Percentiles rank a stretch among this genome's conserved stretches.
These are phyloP conservation scores for Pyrus communis DNA, from an alignment of 306 rosid species.

Conservation along the genomic window DNA sequence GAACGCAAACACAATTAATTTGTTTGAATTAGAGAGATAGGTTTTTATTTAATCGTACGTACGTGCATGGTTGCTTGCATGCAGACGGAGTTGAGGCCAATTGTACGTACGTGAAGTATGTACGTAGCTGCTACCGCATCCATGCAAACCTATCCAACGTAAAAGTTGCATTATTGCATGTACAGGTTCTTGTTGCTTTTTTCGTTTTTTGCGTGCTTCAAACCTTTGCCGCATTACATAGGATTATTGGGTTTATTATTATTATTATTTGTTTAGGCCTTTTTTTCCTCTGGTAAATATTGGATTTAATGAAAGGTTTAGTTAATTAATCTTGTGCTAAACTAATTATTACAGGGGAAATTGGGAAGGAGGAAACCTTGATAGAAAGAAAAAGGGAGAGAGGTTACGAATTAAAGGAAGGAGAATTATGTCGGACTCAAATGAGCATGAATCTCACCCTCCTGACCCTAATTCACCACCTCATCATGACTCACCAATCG, in stretches of 20 bases:
- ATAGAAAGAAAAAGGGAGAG: background rate
- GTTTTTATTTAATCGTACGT: background rate
- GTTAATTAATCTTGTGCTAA: background rate
- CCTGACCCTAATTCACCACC: background rate
- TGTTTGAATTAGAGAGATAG: background rate
- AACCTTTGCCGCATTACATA: background rate
- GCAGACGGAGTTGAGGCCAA: background rate
- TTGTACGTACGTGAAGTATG: background rate
- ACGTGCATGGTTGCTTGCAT: background rate
- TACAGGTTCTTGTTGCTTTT: background rate
- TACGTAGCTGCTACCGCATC: background rate
- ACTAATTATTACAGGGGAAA: background rate
- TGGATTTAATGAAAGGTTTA: background rate
- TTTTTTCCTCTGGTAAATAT: background rate
- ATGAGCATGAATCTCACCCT: background rate
- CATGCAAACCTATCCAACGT: conserved; percentile 2
- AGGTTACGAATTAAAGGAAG: background rate
- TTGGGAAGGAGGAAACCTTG: background rate
- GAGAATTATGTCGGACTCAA: conserved; percentile 1
- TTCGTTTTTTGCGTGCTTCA: background rate
- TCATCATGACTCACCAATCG: background rate
- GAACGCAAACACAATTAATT: background rate
- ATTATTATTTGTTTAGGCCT: background rate
- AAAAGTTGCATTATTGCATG: background rate
- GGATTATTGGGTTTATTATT: background rate